Percentiles rank a stretch among this genome's conserved stretches.
Evolutionary conservation across 371 early-diverging fungal species (phyloP).

Genomic region (Actinomortierella wolfii): DNA sequence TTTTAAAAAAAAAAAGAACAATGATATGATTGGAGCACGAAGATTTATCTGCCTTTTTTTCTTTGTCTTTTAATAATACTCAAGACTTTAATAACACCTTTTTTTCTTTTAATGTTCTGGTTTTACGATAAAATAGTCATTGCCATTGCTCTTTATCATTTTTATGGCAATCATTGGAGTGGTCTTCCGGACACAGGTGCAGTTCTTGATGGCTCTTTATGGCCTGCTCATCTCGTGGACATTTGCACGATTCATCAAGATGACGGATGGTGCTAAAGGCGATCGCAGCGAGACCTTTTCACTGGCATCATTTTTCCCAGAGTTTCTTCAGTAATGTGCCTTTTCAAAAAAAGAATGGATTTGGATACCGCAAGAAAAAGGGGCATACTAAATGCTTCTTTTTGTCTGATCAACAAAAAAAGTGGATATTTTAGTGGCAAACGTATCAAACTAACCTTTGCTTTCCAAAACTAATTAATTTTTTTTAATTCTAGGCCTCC

Average conservation of each 20-base stretch:
- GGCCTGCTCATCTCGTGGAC: constrained; percentile 78
- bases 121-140: constrained; percentile 18
- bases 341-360: too few relatives aligned
- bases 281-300: constrained; percentile 86
- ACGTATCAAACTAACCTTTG: too few relatives aligned
- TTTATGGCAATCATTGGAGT: constrained; percentile 49
- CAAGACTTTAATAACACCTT: too few relatives aligned
- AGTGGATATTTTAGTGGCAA: too few relatives aligned
- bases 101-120: constrained; percentile 44
- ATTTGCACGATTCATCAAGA: constrained; percentile 79
- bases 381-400: too few relatives aligned
- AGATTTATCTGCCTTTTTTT: constrained; percentile 27
- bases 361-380: too few relatives aligned
- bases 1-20: constrained; percentile 15
- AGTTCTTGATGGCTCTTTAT: constrained; percentile 59
- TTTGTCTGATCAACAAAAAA: too few relatives aligned
- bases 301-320: constrained; percentile 83
- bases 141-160: constrained; percentile 48
- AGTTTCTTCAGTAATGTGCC: constrained; percentile 75
- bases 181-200: constrained; percentile 42
- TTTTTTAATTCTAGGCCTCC: constrained; percentile 48
- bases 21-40: constrained; percentile 30
- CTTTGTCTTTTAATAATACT: too few relatives aligned
- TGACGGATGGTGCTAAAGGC: constrained; percentile 79
- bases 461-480: too few relatives aligned